A percentile compares a stretch with the other conserved stretches of the same genome.
phyloP scores from a whole-genome alignment of 495 filamentous ascomycete species.

The Ascobolus immersus region DNA sequence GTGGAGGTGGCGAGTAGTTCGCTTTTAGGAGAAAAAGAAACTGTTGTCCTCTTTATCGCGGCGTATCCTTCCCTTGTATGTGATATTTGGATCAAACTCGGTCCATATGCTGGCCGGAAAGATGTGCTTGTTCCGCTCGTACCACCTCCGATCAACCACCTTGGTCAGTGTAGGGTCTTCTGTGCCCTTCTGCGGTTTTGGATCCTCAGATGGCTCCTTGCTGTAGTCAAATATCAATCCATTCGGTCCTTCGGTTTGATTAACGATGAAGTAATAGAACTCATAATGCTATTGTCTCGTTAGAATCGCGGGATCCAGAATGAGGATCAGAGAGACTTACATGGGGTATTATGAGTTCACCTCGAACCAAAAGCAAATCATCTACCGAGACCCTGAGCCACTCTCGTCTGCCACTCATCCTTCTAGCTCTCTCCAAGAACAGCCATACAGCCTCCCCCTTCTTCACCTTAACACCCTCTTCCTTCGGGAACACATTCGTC shows the following conservation, averaged over 20 bases:
- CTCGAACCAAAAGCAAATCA: constrained; percentile 80
- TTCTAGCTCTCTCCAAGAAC: constrained; percentile 44
- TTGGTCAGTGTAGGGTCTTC: constrained; percentile 73
- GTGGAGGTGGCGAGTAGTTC: too few relatives aligned
- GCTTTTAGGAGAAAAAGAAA: constrained; percentile 45
- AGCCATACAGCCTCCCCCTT: constrained; percentile 83
- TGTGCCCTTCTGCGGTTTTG: constrained; percentile 30
- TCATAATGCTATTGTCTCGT: constrained; percentile 51
- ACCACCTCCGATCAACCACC: constrained; percentile 90
- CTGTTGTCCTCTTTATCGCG: constrained; percentile 70
- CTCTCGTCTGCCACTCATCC: constrained; percentile 28
- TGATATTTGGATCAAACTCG: constrained; percentile 69
- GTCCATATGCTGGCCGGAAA: constrained; percentile 92
- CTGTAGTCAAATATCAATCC: constrained; percentile 53
- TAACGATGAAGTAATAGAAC: constrained; percentile 88
- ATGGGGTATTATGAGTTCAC: constrained; percentile 82
- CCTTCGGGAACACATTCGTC: constrained; percentile 69
- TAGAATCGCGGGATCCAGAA: not conserved
- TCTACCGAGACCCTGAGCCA: constrained; percentile 93
- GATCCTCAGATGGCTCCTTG: constrained; percentile 1
- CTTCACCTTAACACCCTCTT: constrained; percentile 42
- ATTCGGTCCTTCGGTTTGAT: constrained; percentile 48
- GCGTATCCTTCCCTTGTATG: constrained; percentile 57
- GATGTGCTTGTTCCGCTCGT: constrained; percentile 90
- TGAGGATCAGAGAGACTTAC: constrained; percentile 26